A percentile compares a stretch with the other conserved stretches of the same genome.
phyloP scores from a whole-genome alignment of 2,329 filamentous ascomycete genomes.

The Colletotrichum theobromicola region DNA sequence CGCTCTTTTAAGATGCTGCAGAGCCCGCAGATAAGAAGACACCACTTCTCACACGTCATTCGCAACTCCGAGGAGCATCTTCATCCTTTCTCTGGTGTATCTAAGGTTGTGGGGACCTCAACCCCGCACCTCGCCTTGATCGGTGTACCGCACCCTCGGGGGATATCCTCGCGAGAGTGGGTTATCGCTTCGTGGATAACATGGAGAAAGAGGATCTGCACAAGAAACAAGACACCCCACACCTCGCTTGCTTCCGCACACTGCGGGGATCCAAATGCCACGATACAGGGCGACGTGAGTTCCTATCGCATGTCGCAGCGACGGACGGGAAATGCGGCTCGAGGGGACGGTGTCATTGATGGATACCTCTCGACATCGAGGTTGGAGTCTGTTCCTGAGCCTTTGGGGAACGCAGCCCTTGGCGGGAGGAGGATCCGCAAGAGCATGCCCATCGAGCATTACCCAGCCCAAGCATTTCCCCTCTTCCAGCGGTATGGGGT shows the following conservation, averaged over 20 bases:
- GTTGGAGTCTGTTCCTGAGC: not conserved
- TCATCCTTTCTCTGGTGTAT: not conserved
- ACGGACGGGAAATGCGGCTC: not conserved
- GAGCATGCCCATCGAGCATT: not conserved
- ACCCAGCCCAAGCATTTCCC: not conserved
- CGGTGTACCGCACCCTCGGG: not conserved
- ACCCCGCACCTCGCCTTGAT: not conserved
- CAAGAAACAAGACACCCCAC: not conserved
- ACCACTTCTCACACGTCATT: not conserved
- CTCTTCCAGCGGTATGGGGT: not conserved
- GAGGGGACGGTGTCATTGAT: not conserved
- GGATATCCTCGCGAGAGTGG: not conserved
- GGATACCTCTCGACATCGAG: not conserved
- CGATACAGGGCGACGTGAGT: not conserved
- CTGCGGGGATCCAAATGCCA: not conserved
- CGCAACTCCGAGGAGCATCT: not conserved
- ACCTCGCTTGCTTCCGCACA: not conserved
- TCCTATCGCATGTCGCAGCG: not conserved
- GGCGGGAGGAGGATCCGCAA: not conserved
- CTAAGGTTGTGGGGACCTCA: not conserved
- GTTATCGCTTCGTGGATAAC: not conserved
- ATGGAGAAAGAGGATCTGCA: not conserved
- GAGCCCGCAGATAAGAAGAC: not conserved
- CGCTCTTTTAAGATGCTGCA: not conserved
- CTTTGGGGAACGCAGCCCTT: not conserved